These are phyloP conservation scores for Barnettozyma vustinii DNA, from an alignment of 805 yeast species.

Conservation along the genomic window DNA sequence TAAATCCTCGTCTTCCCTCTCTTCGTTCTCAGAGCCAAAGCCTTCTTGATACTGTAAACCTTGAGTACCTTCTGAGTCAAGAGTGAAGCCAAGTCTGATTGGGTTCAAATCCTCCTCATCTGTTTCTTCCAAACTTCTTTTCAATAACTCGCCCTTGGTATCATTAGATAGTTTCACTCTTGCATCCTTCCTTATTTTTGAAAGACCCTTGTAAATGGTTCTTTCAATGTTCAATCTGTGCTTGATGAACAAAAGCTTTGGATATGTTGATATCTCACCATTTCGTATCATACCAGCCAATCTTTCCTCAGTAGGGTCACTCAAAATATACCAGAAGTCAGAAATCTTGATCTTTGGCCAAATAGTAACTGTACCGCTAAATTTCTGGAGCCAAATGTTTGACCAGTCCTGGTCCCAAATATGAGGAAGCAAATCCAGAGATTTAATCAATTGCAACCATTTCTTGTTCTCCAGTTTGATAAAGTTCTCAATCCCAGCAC, in stretches of 20 bases:
- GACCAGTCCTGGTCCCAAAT: constrained; percentile 78
- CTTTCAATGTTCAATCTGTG: constrained; percentile 64
- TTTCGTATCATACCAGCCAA: constrained; percentile 49
- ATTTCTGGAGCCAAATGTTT: constrained; percentile 65
- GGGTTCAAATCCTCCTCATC: constrained; percentile 9
- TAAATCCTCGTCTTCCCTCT: constrained; percentile 4
- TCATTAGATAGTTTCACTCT: not conserved
- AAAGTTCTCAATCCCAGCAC: constrained; percentile 65
- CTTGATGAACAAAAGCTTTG: constrained; percentile 57
- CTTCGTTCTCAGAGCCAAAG: constrained; percentile 9
- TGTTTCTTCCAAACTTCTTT: constrained; percentile 7
- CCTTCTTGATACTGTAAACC: constrained; percentile 11
- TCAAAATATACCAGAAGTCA: constrained; percentile 59
- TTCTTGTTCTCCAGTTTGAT: constrained; percentile 70
- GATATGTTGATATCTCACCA: constrained; percentile 64
- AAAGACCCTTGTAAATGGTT: constrained; percentile 49
- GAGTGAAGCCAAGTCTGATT: constrained; percentile 2
- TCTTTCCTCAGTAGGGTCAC: constrained; percentile 61
- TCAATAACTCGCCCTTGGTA: constrained; percentile 1
- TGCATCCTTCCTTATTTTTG: constrained; percentile 16
- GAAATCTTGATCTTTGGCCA: constrained; percentile 61
- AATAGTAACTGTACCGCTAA: constrained; percentile 69
- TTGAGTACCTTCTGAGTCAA: not conserved
- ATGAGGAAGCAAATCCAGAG: constrained; percentile 62
- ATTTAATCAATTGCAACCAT: constrained; percentile 64